Conservation (phyloP, 306 rosid species). For the Lathyrus aphaca region DNA sequence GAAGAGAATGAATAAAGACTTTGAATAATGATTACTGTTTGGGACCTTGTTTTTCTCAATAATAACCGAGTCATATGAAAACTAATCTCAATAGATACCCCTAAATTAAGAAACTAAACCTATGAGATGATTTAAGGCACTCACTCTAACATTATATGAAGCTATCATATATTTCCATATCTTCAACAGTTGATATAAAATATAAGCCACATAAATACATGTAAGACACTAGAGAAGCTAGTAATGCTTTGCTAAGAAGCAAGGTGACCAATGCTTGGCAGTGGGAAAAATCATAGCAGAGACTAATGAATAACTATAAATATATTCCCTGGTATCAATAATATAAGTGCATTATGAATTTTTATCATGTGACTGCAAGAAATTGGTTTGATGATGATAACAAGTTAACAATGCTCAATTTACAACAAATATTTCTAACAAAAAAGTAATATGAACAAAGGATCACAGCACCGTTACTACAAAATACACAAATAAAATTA, state of each 20-base stretch:
- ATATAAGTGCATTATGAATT: neutral
- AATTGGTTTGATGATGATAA: constrained; percentile 11
- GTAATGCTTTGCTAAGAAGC: constrained; percentile 30
- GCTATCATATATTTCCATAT: neutral
- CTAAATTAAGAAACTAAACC: neutral
- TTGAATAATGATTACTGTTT: neutral
- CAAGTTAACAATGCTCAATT: neutral
- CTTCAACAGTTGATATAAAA: neutral
- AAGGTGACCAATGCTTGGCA: constrained; percentile 23
- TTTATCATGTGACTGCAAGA: constrained; percentile 24
- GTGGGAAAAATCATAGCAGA: neutral
- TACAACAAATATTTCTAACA: constrained; percentile 18
- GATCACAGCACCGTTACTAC: neutral
- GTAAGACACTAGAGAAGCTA: constrained; percentile 28
- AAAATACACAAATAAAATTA: constrained; percentile 48
- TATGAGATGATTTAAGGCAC: neutral
- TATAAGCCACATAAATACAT: constrained; percentile 21
- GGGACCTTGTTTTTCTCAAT: neutral
- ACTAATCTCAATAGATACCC: neutral
- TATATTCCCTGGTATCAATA: constrained; percentile 7
- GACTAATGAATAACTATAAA: constrained; percentile 3
- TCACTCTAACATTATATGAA: neutral
- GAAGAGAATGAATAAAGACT: constrained; percentile 3
- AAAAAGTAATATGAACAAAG: constrained; percentile 31
- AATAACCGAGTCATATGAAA: neutral